phyloP scores from a whole-genome alignment of 495 filamentous ascomycete species.

The Aspergillus nanangensis region DNA sequence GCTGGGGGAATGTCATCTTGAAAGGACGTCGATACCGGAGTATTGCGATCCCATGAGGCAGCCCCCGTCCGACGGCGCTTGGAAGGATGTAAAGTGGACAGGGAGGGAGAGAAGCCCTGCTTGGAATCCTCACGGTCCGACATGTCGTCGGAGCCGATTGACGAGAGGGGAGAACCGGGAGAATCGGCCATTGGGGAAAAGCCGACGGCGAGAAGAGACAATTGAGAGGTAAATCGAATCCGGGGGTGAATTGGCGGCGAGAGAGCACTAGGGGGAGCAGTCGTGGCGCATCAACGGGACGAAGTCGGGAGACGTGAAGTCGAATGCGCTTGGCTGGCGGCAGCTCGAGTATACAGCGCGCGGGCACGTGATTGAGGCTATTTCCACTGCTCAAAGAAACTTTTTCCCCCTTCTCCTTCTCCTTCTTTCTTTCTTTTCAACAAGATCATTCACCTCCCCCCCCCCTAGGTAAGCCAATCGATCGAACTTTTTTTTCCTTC shows the following conservation, averaged over 20 bases:
- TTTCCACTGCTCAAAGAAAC: constrained; percentile 3
- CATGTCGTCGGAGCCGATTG: constrained; percentile 44
- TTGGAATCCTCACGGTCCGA: constrained; percentile 46
- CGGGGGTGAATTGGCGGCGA: background rate
- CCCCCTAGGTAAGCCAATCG: too few relatives aligned
- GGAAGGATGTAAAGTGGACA: constrained; percentile 44
- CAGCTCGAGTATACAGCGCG: constrained; percentile 15
- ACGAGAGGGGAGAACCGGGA: constrained; percentile 48
- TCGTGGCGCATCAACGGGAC: background rate
- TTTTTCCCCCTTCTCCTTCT: constrained; percentile 2
- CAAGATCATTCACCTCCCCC: too few relatives aligned
- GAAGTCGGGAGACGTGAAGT: background rate
- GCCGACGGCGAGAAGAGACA: background rate
- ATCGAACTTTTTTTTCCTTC: background rate
- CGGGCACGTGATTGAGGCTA: constrained; percentile 28
- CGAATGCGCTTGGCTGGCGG: background rate
- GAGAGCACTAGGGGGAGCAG: constrained; percentile 2
- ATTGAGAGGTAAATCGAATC: background rate
- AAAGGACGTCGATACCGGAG: constrained; percentile 39
- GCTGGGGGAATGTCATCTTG: constrained; percentile 36
- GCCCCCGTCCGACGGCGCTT: constrained; percentile 49
- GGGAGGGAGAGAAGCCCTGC: constrained; percentile 38
- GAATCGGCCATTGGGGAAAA: constrained; percentile 41
- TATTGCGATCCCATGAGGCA: constrained; percentile 46
- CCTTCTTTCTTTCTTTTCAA: constrained; percentile 2